Percentiles rank a stretch among this genome's conserved stretches.
These are phyloP conservation scores for Blastobotrys illinoisensis DNA, from an alignment of 1,139 yeast species.

Conservation along the genomic window DNA sequence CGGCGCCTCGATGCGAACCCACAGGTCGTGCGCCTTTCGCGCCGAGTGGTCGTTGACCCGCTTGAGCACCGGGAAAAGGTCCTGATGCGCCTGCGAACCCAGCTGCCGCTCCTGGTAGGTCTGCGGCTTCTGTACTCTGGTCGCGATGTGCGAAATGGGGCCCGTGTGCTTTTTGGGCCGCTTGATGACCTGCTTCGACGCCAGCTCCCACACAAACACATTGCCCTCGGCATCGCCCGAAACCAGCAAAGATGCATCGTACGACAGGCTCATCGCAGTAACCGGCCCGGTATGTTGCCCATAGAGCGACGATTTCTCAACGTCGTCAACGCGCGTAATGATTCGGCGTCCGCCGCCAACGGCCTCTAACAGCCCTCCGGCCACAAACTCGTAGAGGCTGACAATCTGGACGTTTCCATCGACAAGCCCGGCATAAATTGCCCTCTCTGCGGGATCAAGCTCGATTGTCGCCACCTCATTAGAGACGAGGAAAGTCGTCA, in stretches of 20 bases:
- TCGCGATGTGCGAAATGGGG: slow-evolving; percentile 15
- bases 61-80: slow-evolving; percentile 25
- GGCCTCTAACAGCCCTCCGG: slow-evolving; percentile 44
- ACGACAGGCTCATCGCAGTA: slow-evolving; percentile 52
- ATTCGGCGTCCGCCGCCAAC: slow-evolving; percentile 53
- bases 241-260: slow-evolving; percentile 70
- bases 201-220: slow-evolving; percentile 63
- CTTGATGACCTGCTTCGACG: slow-evolving; percentile 70
- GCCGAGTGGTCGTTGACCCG: slow-evolving; percentile 22
- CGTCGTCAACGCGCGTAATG: slow-evolving; percentile 25
- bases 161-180: slow-evolving; percentile 50
- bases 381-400: slow-evolving; percentile 48
- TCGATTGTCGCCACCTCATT: slow-evolving; percentile 52
- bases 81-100: not conserved
- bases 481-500: slow-evolving; percentile 69
- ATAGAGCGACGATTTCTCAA: slow-evolving; percentile 17
- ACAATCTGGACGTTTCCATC: slow-evolving; percentile 59
- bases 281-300: slow-evolving; percentile 34
- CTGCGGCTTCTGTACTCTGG: slow-evolving; percentile 2
- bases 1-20: slow-evolving; percentile 15
- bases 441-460: slow-evolving; percentile 79
- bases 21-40: slow-evolving; percentile 21
- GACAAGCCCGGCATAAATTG: slow-evolving; percentile 61
- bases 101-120: slow-evolving; percentile 2
- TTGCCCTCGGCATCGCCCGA: slow-evolving; percentile 74